Base-by-base conservation (phyloP, 1,284 basidiomycete species). In the Xanthoconium separans region DNA sequence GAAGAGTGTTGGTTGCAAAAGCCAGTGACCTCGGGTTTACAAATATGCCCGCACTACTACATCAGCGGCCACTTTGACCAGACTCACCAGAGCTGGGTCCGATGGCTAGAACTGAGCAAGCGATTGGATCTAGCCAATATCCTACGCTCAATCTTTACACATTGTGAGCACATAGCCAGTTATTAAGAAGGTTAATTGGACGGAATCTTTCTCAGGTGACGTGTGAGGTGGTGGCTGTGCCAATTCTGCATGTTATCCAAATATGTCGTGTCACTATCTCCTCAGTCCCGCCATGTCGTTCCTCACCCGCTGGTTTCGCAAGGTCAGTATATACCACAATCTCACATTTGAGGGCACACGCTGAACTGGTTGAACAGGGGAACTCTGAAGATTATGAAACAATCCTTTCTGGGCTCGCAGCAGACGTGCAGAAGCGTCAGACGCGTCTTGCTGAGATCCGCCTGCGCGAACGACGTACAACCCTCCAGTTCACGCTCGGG, bases 391-490 rank as follows among this genome's bases (percentile, higher is more conserved):
- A 91, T 71, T 89, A 87, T 66, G 87, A 89, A 63, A 78, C 83
- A 37, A 71, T 89, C 51, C 81, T 92, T 36, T 79, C 83, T 15
- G 71, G 73, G 40, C 76, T 92, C 43, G 82, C 84, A 8, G 69
- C 73, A n/a, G 82, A 88, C 64, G 86, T 92, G 46, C 80, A 84
- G 65, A 83, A 84, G 57, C 81, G 87, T 24, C 90, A 96, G 71
- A 81, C 84, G 34, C 82, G 86, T 55, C 84, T 99, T 9, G 87
- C 91, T 1, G 94, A 95, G 68, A 91, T 98, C 63, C 85, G 92
- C 11, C 75, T 93, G 46, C 85, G 95, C 24, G 90, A 98, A 71
- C 82, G 93, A 37, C 80, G 95, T 3, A 80, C 91, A 3, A 89
- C 87, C 12, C 78, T 95, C 44, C 76, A 91, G 30, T 83, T 92